phyloP scores from a whole-genome alignment of 352 stramenopile genomes.

The Achlya hypogyna region DNA sequence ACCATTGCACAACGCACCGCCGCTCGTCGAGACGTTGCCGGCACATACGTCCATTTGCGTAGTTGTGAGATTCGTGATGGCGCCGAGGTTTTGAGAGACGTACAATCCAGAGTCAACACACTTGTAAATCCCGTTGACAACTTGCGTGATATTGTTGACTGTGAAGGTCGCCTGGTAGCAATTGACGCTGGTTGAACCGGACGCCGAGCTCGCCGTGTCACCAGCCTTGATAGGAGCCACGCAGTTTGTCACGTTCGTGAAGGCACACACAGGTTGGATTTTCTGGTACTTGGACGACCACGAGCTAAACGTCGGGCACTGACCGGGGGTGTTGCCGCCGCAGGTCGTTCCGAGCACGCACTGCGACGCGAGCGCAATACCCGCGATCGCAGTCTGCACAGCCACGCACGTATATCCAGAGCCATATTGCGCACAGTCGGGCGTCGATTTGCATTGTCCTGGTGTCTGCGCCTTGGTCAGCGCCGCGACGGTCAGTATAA shows the following conservation, averaged over 20 bases:
- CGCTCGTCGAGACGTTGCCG: conserved; percentile 29
- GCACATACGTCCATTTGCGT: conserved; percentile 42
- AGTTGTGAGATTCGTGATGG: conserved; percentile 55
- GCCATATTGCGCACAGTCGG: conserved; percentile 50
- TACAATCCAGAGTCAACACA: conserved; percentile 63
- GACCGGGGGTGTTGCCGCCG: conserved; percentile 44
- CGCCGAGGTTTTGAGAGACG: conserved; percentile 38
- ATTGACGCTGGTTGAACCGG: conserved; percentile 37
- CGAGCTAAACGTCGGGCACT: conserved; percentile 62
- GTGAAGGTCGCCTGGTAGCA: conserved; percentile 66
- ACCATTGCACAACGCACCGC: conserved; percentile 43
- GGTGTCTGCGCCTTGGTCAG: conserved; percentile 28
- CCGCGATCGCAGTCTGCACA: conserved; percentile 46
- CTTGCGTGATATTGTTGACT: conserved; percentile 28
- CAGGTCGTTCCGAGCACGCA: conserved; percentile 57
- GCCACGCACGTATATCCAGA: conserved; percentile 55
- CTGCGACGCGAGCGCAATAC: conserved; percentile 55
- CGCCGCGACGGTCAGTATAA: not conserved
- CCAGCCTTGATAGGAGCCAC: conserved; percentile 29
- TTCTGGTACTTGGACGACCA: conserved; percentile 61
- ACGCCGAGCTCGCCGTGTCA: not conserved
- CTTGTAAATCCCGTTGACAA: conserved; percentile 68
- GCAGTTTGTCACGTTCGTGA: conserved; percentile 53
- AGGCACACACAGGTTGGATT: conserved; percentile 63
- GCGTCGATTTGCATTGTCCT: conserved; percentile 36